Base-by-base conservation (phyloP, 495 filamentous ascomycete species). In the Parmelia sp. region DNA sequence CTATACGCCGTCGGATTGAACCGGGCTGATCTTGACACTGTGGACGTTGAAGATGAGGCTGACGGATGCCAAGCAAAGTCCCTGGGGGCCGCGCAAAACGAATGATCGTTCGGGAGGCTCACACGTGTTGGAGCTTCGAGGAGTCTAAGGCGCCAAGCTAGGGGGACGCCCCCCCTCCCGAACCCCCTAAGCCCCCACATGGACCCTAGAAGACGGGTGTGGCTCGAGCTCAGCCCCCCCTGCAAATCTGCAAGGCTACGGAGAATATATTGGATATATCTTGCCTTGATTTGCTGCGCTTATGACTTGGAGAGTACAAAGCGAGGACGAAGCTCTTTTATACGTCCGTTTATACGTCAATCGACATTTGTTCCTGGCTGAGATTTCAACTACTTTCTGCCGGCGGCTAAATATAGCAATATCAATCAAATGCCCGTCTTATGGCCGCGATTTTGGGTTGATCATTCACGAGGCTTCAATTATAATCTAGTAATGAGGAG, bases 391-490 rank as follows among this genome's bases (percentile, higher is more conserved):
- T n/a, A n/a, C 5, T 47, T 19, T 44, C 51, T 33, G 12, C 60
- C 33, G 4, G 15, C 60, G 37, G 31, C 29, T 21, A 27, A 17
- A 36, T 31, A 58, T 35, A 47, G 33, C 53, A 33, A 40, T 4
- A 58, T 36, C 21, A n/a, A 27, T 40, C 42, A 19, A n/a, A 67
- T 67, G 65, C 61, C 25, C 35, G n/a, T 59, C 25, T 53, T 42
- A 37, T 67, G 61, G 60, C 61, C 56, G 19, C 65, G 65, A n/a
- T 67, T 67, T 27, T 67, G 65, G 65, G 55, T 64, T 8, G 65
- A 67, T 53, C 65, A 67, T 63, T 58, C 65, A 53, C 39, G 40
- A 53, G 55, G 61, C 40, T 67, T 67, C 56, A 60, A 57, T 29
- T 67, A 67, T 33, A 64, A 64, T 47, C 36, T 59, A 27, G 65